These are phyloP conservation scores for Ogataea pini DNA, from an alignment of 805 yeast species.

Conservation along the genomic window DNA sequence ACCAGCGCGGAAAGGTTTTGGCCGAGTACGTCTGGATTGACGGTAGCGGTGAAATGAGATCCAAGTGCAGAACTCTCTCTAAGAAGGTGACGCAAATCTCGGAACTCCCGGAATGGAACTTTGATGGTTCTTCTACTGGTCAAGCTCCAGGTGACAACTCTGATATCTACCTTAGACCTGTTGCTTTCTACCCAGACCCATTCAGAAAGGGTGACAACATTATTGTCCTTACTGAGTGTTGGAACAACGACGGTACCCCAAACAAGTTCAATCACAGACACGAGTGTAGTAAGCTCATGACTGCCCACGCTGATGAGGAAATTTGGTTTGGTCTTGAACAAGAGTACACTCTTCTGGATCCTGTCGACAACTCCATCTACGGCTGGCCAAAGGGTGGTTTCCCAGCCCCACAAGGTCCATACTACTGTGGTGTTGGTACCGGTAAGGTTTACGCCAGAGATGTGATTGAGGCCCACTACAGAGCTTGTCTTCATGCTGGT, in stretches of 20 bases:
- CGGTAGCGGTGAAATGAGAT: constrained; percentile 85
- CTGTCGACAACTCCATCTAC: constrained; percentile 75
- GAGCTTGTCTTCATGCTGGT: constrained; percentile 95
- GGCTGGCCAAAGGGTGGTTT: constrained; percentile 99
- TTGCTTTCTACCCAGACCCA: constrained; percentile 92
- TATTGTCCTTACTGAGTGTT: constrained; percentile 92
- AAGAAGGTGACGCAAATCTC: constrained; percentile 70
- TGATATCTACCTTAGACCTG: constrained; percentile 94
- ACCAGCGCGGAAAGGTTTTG: constrained; percentile 81
- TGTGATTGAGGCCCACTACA: constrained; percentile 98
- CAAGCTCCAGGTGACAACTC: constrained; percentile 99
- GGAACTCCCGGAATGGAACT: constrained; percentile 98
- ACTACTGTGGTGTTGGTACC: constrained; percentile 99
- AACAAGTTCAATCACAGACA: constrained; percentile 98
- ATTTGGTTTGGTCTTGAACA: constrained; percentile 99
- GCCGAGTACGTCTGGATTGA: constrained; percentile 99
- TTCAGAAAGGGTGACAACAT: constrained; percentile 98
- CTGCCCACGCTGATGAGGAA: constrained; percentile 79
- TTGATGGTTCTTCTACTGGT: constrained; percentile 97
- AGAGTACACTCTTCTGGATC: constrained; percentile 96
- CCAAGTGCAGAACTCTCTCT: constrained; percentile 86
- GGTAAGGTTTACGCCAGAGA: constrained; percentile 98
- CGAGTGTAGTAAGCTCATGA: constrained; percentile 93
- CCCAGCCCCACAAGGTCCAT: constrained; percentile 99
- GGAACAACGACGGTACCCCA: constrained; percentile 98